Evolutionary conservation across 164 flowering plant genomes (phyloP), one percentile per base, ranked within the genome.

Genomic region (Cinnamomum chago): DNA sequence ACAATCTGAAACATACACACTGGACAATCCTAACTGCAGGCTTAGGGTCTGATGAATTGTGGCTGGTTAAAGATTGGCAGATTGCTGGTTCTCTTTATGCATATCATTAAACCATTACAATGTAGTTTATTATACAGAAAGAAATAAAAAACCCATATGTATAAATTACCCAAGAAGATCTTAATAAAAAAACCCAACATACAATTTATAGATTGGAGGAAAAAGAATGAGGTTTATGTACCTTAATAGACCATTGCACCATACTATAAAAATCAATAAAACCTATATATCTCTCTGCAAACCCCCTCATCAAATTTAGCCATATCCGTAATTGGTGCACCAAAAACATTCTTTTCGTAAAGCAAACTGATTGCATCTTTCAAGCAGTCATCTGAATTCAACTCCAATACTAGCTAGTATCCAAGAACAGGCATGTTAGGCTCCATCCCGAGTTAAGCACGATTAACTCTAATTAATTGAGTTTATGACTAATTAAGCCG

Each of bases 161-260:
- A 30, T 30, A 40, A 40, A 40, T 40, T 40, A 40, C 47, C 47
- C 35, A 30, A 30, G 35, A 4, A 30, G 35, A 30, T 30, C 5
- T 30, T 30, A 30, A 0, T 30, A 4, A 30, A 30, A 30, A 30
- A 30, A 30, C 5, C 5, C 35, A 30, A 30, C 35, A 30, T 30
- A 30, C 35, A 30, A 30, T 30, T 30, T 30, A 30, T 30, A 30
- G 35, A 30, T 30, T 40, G 10, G 2, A 40, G 69, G 28, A 17
- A 62, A 33, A n/a, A n/a, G 25, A 33, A 71, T 2, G 9, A 55
- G 62, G 23, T 17, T 3, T 27, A 30, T 51, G 51, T 76, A 85
- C 88, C 88, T 87, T 72, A 51, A 87, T 76, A 58, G 74, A 79
- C 90, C 90, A 87, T 5, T 84, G 82, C 71, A 83, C 33, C 82